Conservation (phyloP, 108 stramenopile genomes). For the Discostella stelligeroides region DNA sequence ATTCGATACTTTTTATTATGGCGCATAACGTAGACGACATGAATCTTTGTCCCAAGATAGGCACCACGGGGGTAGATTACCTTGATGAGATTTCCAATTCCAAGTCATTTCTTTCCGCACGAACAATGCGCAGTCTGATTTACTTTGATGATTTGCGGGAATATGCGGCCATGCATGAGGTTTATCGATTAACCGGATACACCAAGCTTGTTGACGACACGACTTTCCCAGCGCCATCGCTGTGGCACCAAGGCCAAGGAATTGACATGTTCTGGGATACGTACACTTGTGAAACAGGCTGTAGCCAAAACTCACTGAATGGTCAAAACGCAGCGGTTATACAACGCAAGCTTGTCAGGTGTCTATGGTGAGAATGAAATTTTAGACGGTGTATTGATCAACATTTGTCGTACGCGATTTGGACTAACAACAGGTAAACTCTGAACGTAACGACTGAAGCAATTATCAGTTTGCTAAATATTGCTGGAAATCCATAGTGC, state of each 20-base stretch:
- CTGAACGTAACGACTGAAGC: neutral
- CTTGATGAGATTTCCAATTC: conserved; percentile 11
- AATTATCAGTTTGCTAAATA: conserved; percentile 48
- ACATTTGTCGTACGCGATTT: no score
- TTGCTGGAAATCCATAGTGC: conserved; percentile 43
- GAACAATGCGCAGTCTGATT: conserved; percentile 24
- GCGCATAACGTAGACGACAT: conserved; percentile 39
- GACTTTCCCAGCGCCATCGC: conserved; percentile 34
- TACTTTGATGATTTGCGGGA: conserved; percentile 45
- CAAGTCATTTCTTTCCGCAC: conserved; percentile 27
- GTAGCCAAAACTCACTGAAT: conserved; percentile 16
- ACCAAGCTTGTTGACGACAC: conserved; percentile 1
- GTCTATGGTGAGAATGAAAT: conserved; percentile 18
- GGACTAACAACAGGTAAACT: no score
- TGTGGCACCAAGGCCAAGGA: conserved; percentile 25
- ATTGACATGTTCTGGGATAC: conserved; percentile 38
- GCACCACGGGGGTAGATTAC: conserved; percentile 12
- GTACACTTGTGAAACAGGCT: conserved; percentile 27
- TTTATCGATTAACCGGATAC: conserved; percentile 34
- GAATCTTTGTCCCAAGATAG: conserved; percentile 29
- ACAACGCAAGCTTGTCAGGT: conserved; percentile 20
- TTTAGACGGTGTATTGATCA: no score
- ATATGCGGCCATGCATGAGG: conserved; percentile 35
- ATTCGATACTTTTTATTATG: conserved; percentile 18
- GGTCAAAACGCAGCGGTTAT: conserved; percentile 7